Conservation (phyloP, 2,329 filamentous ascomycete genomes). For the Byssochlamys sp. region DNA sequence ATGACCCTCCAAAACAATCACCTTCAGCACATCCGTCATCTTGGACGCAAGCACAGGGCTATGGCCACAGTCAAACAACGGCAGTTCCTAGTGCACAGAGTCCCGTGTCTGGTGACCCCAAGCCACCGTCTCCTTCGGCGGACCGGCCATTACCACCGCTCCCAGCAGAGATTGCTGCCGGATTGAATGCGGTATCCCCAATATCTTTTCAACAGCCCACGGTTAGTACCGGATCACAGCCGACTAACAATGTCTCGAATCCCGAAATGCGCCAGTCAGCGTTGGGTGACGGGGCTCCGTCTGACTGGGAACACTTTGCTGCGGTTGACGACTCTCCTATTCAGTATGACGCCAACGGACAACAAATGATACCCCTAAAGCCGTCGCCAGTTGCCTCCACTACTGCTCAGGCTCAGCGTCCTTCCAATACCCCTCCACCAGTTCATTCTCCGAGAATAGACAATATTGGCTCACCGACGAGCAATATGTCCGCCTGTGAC, state of each 20-base stretch:
- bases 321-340: slow-evolving; percentile 25
- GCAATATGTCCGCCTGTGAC: slow-evolving; percentile 15
- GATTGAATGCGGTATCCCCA: slow-evolving; percentile 12
- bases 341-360: not conserved
- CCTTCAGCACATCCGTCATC: not conserved
- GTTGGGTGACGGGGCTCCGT: slow-evolving; percentile 34
- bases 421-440: slow-evolving; percentile 1
- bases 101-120: slow-evolving; percentile 2
- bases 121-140: slow-evolving; percentile 7
- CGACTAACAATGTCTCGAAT: slow-evolving; percentile 8
- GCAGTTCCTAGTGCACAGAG: not conserved
- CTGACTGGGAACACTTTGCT: slow-evolving; percentile 40
- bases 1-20: slow-evolving; percentile 16
- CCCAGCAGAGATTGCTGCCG: slow-evolving; percentile 3
- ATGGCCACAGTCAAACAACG: too few relatives aligned
- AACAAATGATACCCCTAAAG: not conserved
- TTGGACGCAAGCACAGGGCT: too few relatives aligned
- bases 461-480: slow-evolving; percentile 19
- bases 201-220: slow-evolving; percentile 5
- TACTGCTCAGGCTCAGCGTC: not conserved
- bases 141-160: slow-evolving; percentile 6
- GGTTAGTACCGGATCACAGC: not conserved
- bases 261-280: slow-evolving; percentile 23
- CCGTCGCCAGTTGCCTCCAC: not conserved
- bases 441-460: slow-evolving; percentile 13